phyloP scores from a whole-genome alignment of 2,329 filamentous ascomycete genomes.

The Botrytis sinoallii region DNA sequence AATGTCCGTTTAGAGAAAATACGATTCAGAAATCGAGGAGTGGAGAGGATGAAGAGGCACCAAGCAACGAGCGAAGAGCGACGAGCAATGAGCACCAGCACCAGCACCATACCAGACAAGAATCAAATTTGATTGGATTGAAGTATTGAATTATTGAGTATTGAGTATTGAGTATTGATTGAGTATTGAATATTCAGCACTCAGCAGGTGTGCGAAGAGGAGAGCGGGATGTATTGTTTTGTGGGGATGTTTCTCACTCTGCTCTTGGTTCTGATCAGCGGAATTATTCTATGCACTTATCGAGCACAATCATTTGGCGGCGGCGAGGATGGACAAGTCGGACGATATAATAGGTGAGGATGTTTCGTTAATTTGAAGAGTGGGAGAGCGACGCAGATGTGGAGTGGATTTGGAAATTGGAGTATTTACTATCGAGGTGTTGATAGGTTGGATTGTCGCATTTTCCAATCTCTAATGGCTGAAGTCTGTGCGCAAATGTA shows the following conservation, averaged over 20 bases:
- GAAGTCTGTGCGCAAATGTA: conserved; percentile 1
- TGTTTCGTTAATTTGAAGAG: conserved; percentile 4
- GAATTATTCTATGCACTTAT: conserved; percentile 1
- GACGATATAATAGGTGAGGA: conserved; percentile 4
- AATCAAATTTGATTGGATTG: not conserved
- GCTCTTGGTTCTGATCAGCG: conserved; percentile 8
- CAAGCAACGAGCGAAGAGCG: not conserved
- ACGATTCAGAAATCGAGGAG: not conserved
- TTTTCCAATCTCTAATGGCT: not conserved
- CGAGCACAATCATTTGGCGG: not conserved
- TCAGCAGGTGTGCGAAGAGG: not conserved
- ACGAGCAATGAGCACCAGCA: not conserved
- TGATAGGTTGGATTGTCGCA: conserved; percentile 1
- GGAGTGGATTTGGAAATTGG: not conserved
- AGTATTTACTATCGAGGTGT: not conserved
- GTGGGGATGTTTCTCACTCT: conserved; percentile 1
- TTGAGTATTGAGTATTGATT: not conserved
- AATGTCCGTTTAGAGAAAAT: not conserved
- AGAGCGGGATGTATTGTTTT: not conserved
- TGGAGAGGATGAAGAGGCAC: not conserved
- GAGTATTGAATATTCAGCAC: not conserved
- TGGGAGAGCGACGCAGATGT: not conserved
- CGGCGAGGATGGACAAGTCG: conserved; percentile 4
- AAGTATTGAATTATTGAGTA: not conserved
- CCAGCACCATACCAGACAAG: not conserved